Evolutionary conservation across 148 eudicot species (phyloP).

Genomic region (Spergularia bocconei): DNA sequence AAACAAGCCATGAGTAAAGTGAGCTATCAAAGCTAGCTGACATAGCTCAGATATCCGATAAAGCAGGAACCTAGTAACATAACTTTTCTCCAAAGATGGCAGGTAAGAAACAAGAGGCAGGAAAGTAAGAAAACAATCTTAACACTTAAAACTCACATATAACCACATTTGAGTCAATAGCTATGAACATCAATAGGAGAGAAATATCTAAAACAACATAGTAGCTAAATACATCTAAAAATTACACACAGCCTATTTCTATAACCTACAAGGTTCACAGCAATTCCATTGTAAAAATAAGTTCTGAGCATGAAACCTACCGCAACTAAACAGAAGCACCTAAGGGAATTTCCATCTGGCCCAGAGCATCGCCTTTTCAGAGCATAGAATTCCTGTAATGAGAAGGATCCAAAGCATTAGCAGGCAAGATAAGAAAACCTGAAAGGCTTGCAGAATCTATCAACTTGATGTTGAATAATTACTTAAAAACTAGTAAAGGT

Average conservation of each 20-base stretch:
- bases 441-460: neutral
- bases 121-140: neutral
- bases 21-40: neutral
- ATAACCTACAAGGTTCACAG: neutral
- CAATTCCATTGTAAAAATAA: neutral
- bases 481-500: neutral
- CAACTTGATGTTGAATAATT: neutral
- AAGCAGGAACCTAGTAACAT: neutral
- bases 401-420: neutral
- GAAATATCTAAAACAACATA: neutral
- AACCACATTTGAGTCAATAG: neutral
- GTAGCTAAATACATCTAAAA: neutral
- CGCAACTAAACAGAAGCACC: constrained; percentile 72
- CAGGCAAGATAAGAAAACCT: neutral
- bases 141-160: neutral
- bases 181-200: neutral
- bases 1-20: neutral
- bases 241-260: neutral
- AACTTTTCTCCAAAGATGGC: neutral
- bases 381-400: constrained; percentile 68
- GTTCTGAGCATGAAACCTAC: constrained; percentile 37
- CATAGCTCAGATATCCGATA: neutral
- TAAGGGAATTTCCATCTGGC: constrained; percentile 57
- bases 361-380: constrained; percentile 69
- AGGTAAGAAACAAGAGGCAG: neutral